Conservation (phyloP, 139 green algal genomes). For the Chlorella sp. region DNA sequence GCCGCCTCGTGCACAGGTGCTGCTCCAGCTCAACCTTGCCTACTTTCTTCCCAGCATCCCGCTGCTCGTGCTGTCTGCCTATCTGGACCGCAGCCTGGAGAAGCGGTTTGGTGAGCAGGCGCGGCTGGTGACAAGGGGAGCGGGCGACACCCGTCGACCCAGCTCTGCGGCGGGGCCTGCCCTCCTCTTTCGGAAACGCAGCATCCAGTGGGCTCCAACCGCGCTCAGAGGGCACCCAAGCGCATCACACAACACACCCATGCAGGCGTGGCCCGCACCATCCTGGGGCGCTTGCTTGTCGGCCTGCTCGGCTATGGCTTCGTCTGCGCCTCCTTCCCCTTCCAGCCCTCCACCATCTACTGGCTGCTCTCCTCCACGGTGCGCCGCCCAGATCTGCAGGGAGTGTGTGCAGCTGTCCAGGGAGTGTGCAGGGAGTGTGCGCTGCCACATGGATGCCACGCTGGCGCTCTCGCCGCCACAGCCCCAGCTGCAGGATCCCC, state of each 20-base stretch:
- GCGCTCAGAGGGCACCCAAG: no score
- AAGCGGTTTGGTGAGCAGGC: constrained; percentile 44
- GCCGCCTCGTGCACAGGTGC: constrained; percentile 37
- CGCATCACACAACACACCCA: no score
- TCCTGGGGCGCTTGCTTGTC: constrained; percentile 43
- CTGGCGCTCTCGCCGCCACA: no score
- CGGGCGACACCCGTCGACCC: no score
- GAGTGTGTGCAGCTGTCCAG: no score
- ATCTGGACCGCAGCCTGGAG: constrained; percentile 62
- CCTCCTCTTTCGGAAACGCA: no score
- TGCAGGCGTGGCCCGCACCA: constrained; percentile 45
- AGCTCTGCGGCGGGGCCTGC: no score
- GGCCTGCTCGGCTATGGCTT: constrained; percentile 48
- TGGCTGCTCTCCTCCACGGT: not conserved
- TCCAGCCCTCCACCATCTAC: constrained; percentile 39
- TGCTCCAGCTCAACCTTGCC: constrained; percentile 79
- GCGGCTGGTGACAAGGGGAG: no score
- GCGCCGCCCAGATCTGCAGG: no score
- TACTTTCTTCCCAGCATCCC: constrained; percentile 83
- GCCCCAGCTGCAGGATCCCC: constrained; percentile 39
- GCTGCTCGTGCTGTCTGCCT: constrained; percentile 59
- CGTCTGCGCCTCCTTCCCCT: constrained; percentile 53
- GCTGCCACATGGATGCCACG: no score
- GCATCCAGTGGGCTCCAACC: no score
- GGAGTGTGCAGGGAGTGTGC: no score